Conservation (phyloP, 257 asterid species). For the Solanum chiquidenum region DNA sequence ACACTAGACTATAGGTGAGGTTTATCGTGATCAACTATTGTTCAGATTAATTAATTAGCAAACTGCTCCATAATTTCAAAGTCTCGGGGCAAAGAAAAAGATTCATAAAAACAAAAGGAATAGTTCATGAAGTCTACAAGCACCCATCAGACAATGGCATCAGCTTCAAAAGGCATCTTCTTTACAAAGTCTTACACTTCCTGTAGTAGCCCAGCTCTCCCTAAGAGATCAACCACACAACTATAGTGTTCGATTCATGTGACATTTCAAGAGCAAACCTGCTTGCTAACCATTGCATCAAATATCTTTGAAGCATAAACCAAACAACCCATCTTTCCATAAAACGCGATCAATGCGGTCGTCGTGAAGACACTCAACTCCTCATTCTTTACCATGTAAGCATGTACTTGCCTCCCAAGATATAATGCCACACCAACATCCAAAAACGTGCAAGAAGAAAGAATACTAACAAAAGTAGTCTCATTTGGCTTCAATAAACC, state of each 20-base stretch:
- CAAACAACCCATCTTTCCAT: slow-evolving; percentile 32
- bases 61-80: not conserved
- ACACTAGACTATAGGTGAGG: not conserved
- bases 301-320: no score
- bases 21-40: not conserved
- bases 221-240: no score
- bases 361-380: slow-evolving; percentile 46
- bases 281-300: no score
- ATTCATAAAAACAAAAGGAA: no score
- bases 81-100: not conserved
- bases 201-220: no score
- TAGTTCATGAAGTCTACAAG: no score
- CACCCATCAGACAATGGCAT: no score
- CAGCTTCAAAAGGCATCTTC: no score
- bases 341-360: slow-evolving; percentile 57
- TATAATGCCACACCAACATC: slow-evolving; percentile 32
- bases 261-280: no score
- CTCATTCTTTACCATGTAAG: slow-evolving; percentile 50
- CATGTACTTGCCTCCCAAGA: slow-evolving; percentile 71
- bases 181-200: no score
- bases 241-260: no score
- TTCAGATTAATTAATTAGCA: not conserved
- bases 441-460: slow-evolving; percentile 48
- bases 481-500: slow-evolving; percentile 61
- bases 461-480: slow-evolving; percentile 69